Evolutionary conservation across 2,329 filamentous ascomycete genomes (phyloP).

Genomic region (Fusarium succisae): DNA sequence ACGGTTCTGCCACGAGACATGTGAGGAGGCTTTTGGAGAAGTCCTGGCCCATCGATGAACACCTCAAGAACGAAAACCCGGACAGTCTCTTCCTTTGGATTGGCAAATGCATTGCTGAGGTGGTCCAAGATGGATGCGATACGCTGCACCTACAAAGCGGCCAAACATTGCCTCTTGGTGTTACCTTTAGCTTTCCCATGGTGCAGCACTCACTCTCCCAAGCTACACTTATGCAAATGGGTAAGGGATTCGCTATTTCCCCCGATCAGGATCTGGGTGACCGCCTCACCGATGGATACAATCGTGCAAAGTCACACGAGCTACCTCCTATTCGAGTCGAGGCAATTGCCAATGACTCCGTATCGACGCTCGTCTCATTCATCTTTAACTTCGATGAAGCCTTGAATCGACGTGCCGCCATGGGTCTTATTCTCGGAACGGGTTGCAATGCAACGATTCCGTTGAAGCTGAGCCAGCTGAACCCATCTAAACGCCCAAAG

Average conservation of each 20-base stretch:
- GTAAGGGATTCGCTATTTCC: slow-evolving; percentile 73
- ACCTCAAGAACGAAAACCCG: slow-evolving; percentile 77
- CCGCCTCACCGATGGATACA: slow-evolving; percentile 68
- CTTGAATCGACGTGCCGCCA: slow-evolving; percentile 71
- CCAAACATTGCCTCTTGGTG: slow-evolving; percentile 67
- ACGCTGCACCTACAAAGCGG: slow-evolving; percentile 53
- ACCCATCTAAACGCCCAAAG: slow-evolving; percentile 67
- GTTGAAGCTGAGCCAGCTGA: slow-evolving; percentile 69
- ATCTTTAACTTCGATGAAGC: slow-evolving; percentile 74
- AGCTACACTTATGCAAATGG: slow-evolving; percentile 74
- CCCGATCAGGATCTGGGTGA: slow-evolving; percentile 68
- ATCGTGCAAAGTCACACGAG: slow-evolving; percentile 53
- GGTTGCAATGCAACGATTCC: slow-evolving; percentile 85
- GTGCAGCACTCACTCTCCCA: slow-evolving; percentile 69
- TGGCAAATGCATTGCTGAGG: slow-evolving; percentile 77
- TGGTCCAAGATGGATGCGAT: slow-evolving; percentile 68
- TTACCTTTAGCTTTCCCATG: slow-evolving; percentile 78
- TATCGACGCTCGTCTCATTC: slow-evolving; percentile 81
- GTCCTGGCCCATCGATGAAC: slow-evolving; percentile 78
- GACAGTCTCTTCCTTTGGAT: slow-evolving; percentile 85
- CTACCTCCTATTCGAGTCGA: slow-evolving; percentile 75
- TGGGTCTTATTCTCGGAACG: slow-evolving; percentile 85
- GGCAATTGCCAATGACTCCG: slow-evolving; percentile 84
- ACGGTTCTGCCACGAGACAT: slow-evolving; percentile 44
- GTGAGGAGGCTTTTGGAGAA: slow-evolving; percentile 71